Evolutionary conservation across 1,284 basidiomycete genomes (phyloP), one percentile per base, ranked within the genome.

Genomic region (Ceratobasidium theobromae): DNA sequence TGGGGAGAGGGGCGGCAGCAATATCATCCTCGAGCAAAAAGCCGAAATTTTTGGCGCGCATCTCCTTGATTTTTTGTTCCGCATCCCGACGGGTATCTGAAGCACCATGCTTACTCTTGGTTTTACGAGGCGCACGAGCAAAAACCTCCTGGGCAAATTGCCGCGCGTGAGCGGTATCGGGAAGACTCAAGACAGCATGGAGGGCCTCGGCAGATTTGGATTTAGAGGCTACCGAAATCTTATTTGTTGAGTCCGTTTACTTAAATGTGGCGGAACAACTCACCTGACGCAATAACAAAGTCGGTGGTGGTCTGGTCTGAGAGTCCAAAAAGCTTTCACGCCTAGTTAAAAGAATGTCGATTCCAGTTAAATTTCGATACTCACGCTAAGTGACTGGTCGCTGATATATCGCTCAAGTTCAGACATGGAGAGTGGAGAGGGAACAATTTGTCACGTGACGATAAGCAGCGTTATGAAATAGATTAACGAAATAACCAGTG

Each of bases 221-320:
- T 41, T 88, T 87, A 4, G 88, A 84, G 16, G 94, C 94, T 91
- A 72, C 4, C 66, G 48, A 33, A 30, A 46, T n/a, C 12, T 8
- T 11, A 32, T 1, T 41, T 54, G 48, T 53, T 43, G 9, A 53
- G 18, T 27, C 21, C 2, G 12, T 6, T 4, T 23, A 53, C 64
- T 45, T 40, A 11, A 23, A 5, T 14, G 18, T 48, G 48, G 53
- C 62, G 18, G 21, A 55, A 43, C 46, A 12, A 64, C 85, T 58
- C 69, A 89, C 91, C 91, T 76, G 88, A 85, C 51, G 91, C 91
- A 76, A 91, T 80, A 32, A 95, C 88, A 77, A 88, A 95, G 78
- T 93, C 88, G 71, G 93, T 85, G 68, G 89, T 91, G 69, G 85
- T 91, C 69, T 82, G 82, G 77, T 95, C 89, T 18, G 92, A 86